Conservation (phyloP, 176 grass and related monocot genomes). For the Oryza longistaminata region DNA sequence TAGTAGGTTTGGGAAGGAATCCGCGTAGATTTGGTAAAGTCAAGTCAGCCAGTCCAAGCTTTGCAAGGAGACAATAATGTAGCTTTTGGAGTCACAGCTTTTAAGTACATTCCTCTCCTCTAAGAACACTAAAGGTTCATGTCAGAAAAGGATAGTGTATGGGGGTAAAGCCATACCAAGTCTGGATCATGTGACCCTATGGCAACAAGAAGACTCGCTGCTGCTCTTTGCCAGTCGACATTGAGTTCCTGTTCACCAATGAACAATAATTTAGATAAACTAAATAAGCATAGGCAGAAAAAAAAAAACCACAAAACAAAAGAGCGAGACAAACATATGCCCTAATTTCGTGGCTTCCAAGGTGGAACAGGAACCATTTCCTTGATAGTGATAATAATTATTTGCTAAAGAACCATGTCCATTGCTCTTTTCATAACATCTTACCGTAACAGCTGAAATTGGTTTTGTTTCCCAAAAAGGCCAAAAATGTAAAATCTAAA, state of each 20-base stretch:
- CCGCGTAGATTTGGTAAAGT: neutral
- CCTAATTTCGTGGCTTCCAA: neutral
- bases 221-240: slow-evolving; percentile 96
- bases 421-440: neutral
- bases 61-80: neutral
- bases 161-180: slow-evolving; percentile 53
- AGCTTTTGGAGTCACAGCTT: too few relatives aligned
- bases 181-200: slow-evolving; percentile 90
- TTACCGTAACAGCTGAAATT: neutral
- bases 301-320: slow-evolving; percentile 16
- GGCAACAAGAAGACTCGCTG: slow-evolving; percentile 83
- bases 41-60: neutral
- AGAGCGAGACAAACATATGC: neutral
- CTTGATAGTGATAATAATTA: neutral
- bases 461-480: neutral
- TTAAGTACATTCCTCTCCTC: neutral
- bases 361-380: neutral
- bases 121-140: neutral
- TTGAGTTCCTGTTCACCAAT: slow-evolving; percentile 67
- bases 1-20: neutral
- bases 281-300: slow-evolving; percentile 7
- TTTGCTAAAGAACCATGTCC: neutral
- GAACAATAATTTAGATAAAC: slow-evolving; percentile 34
- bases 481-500: slow-evolving; percentile 1
- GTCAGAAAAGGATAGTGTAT: neutral